Conservation (phyloP, 805 yeast genomes). For the Metschnikowia peoriensis region DNA sequence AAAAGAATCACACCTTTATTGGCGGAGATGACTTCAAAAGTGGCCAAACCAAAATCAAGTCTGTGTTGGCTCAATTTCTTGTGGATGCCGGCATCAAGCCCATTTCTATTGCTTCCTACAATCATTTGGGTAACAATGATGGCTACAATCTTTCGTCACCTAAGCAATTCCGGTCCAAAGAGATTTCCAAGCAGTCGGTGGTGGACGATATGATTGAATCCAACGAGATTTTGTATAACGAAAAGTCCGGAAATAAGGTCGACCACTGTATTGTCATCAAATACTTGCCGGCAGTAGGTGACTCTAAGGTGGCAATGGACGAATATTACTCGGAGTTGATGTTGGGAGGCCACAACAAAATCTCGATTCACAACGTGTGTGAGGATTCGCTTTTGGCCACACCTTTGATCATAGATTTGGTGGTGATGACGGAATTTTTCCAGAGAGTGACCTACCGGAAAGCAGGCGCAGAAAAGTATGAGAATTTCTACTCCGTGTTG, state of each 20-base stretch:
- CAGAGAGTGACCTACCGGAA: constrained; percentile 80
- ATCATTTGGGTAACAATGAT: constrained; percentile 95
- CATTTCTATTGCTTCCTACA: constrained; percentile 89
- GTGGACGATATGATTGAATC: constrained; percentile 93
- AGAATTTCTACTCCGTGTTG: constrained; percentile 77
- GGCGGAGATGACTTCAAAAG: constrained; percentile 98
- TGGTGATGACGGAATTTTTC: constrained; percentile 85
- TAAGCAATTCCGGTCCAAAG: constrained; percentile 91
- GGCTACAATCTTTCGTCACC: constrained; percentile 91
- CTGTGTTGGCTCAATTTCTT: constrained; percentile 93
- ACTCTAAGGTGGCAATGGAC: constrained; percentile 97
- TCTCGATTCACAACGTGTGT: constrained; percentile 91
- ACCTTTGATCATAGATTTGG: constrained; percentile 88
- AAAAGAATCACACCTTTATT: constrained; percentile 67
- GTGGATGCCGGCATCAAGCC: constrained; percentile 98
- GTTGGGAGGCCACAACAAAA: constrained; percentile 97
- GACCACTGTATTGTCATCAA: constrained; percentile 96
- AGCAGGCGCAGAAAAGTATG: constrained; percentile 48
- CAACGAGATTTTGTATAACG: constrained; percentile 79
- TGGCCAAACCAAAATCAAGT: constrained; percentile 94
- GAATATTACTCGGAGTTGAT: constrained; percentile 95
- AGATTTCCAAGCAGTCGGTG: constrained; percentile 88
- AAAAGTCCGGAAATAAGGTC: constrained; percentile 69
- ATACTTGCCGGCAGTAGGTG: constrained; percentile 92
- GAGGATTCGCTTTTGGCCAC: constrained; percentile 95